Evolutionary conservation across 2,329 filamentous ascomycete species (phyloP).

Genomic region (Bipolaris victoriae): DNA sequence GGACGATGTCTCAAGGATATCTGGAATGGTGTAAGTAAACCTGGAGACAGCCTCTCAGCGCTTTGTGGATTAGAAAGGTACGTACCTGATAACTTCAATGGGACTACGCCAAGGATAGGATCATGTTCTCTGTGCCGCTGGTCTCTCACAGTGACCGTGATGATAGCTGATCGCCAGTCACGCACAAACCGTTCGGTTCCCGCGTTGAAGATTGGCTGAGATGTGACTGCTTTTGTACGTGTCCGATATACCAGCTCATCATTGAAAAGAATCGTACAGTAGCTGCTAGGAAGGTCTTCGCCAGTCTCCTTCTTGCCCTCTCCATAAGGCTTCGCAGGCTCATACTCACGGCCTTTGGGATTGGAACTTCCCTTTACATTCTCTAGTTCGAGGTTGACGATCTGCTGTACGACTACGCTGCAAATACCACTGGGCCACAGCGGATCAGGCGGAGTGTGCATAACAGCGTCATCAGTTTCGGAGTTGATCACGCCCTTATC

Average conservation of each 20-base stretch:
- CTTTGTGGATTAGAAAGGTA: not conserved
- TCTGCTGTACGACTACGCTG: constrained; percentile 87
- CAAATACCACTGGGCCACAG: constrained; percentile 92
- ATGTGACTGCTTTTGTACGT: constrained; percentile 90
- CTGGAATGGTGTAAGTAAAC: constrained; percentile 39
- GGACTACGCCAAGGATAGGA: constrained; percentile 89
- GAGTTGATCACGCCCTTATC: constrained; percentile 80
- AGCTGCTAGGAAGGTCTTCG: constrained; percentile 81
- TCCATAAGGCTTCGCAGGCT: constrained; percentile 83
- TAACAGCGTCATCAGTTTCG: constrained; percentile 79
- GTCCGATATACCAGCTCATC: constrained; percentile 92
- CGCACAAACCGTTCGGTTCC: constrained; percentile 91
- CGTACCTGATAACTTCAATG: constrained; percentile 72
- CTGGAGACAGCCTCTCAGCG: not conserved
- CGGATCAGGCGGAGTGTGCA: constrained; percentile 92
- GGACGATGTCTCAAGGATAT: constrained; percentile 85
- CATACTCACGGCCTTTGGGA: constrained; percentile 83
- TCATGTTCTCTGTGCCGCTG: constrained; percentile 90
- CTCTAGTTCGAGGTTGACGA: constrained; percentile 90
- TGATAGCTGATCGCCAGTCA: constrained; percentile 87
- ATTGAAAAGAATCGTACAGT: constrained; percentile 90
- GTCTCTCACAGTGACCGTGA: constrained; percentile 88
- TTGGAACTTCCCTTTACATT: constrained; percentile 85
- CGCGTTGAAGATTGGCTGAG: constrained; percentile 95
- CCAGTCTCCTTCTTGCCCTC: constrained; percentile 86